Conservation (phyloP, 495 filamentous ascomycete genomes). For the Elaphomyces granulatus region DNA sequence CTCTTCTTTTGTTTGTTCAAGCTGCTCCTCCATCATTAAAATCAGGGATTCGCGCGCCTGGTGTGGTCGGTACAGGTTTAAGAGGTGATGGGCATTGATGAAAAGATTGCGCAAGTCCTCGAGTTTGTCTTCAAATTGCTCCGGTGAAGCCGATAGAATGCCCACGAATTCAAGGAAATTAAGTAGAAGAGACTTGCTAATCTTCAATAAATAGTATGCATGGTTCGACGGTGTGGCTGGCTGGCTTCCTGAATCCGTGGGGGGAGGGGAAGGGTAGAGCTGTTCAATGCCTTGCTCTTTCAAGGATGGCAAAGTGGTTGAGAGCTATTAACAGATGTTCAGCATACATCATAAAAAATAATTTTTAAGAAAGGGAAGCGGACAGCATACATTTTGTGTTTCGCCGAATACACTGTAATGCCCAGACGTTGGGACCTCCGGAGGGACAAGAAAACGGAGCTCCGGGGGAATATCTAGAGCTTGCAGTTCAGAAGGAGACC, state of each 20-base stretch:
- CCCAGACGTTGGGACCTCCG: conserved; percentile 53
- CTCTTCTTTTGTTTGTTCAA: conserved; percentile 60
- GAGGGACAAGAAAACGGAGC: conserved; percentile 68
- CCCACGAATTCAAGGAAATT: conserved; percentile 75
- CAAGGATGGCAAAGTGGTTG: conserved; percentile 50
- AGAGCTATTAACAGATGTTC: conserved; percentile 19
- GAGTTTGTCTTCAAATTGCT: conserved; percentile 47
- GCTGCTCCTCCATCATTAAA: conserved; percentile 78
- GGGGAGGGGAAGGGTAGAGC: conserved; percentile 44
- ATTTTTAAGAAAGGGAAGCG: neutral
- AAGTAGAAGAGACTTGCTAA: conserved; percentile 68
- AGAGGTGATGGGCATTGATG: conserved; percentile 75
- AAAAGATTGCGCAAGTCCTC: conserved; percentile 63
- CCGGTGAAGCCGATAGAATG: conserved; percentile 48
- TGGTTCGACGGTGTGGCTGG: conserved; percentile 42
- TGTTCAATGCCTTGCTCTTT: conserved; percentile 54
- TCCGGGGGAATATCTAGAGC: conserved; percentile 52
- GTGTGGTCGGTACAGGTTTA: conserved; percentile 92
- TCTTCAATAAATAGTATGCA: conserved; percentile 57
- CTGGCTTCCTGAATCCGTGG: conserved; percentile 24
- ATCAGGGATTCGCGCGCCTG: conserved; percentile 88
- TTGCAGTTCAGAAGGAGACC: conserved; percentile 34
- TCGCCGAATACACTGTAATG: conserved; percentile 64
- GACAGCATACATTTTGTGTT: conserved; percentile 39
- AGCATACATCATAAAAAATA: neutral